These are phyloP conservation scores for Erodium trifolium DNA, from an alignment of 441 rosid species.

Conservation along the genomic window DNA sequence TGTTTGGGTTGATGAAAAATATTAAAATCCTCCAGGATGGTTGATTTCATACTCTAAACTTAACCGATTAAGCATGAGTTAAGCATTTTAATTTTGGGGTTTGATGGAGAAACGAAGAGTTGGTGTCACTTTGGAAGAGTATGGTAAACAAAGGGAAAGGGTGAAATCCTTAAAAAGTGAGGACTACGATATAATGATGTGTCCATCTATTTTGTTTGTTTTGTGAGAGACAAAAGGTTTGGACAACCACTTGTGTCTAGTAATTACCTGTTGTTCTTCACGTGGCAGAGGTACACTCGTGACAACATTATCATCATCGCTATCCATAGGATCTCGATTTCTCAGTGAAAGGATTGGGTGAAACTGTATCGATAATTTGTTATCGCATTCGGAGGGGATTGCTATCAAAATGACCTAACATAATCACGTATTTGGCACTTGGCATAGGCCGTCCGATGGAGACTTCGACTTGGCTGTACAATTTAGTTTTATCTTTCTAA, in stretches of 20 bases:
- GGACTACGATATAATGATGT: background rate
- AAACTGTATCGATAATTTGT: too few relatives aligned
- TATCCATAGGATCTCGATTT: background rate
- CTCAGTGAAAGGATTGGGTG: background rate
- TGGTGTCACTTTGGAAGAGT: background rate
- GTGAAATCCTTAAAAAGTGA: background rate
- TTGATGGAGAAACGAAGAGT: background rate
- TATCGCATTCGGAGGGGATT: too few relatives aligned
- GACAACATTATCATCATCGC: background rate
- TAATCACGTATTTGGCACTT: too few relatives aligned
- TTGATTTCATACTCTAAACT: background rate
- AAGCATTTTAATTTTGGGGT: too few relatives aligned
- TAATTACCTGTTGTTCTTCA: background rate
- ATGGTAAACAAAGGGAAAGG: background rate
- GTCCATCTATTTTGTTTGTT: conserved; percentile 1
- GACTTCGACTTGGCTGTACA: too few relatives aligned
- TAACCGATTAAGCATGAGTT: background rate
- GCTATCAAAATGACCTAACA: too few relatives aligned
- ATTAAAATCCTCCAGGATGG: background rate
- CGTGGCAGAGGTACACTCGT: background rate
- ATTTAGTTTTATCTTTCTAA: too few relatives aligned
- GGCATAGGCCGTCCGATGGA: too few relatives aligned
- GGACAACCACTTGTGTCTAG: conserved; percentile 4
- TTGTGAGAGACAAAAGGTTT: conserved; percentile 4
- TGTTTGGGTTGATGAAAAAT: background rate